Conservation (phyloP, 345 rosid genomes). For the Pistacia atlantica region DNA sequence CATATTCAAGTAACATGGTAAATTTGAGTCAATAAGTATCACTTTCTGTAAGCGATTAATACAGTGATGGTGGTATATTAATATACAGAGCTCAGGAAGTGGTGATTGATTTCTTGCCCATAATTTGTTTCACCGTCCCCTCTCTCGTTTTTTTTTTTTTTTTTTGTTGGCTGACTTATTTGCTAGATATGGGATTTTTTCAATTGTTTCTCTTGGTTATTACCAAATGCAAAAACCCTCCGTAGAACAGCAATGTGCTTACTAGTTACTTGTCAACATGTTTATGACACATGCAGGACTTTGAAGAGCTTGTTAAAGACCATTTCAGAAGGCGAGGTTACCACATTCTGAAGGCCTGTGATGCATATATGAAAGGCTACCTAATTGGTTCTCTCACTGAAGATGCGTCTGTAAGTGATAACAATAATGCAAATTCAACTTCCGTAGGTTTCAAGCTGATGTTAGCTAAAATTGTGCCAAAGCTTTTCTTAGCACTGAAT, state of each 20-base stretch:
- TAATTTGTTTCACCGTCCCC: too few species aligned
- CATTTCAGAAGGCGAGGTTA: constrained; percentile 86
- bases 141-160: too few species aligned
- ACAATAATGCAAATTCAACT: constrained; percentile 53
- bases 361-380: constrained; percentile 89
- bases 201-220: too few species aligned
- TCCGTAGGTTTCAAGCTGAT: constrained; percentile 95
- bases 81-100: neutral
- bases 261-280: neutral
- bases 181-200: too few species aligned
- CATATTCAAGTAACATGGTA: neutral
- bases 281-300: constrained; percentile 53
- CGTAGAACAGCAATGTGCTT: neutral
- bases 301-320: constrained; percentile 70
- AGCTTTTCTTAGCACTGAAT: constrained; percentile 60
- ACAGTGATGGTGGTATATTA: neutral
- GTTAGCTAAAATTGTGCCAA: constrained; percentile 83
- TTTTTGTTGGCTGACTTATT: too few species aligned
- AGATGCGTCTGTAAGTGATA: constrained; percentile 59
- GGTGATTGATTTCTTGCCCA: too few species aligned
- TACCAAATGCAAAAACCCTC: too few species aligned
- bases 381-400: constrained; percentile 83
- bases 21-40: neutral
- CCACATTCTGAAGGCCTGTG: constrained; percentile 90
- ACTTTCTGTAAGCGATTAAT: neutral